phyloP scores from a whole-genome alignment of 2,329 filamentous ascomycete genomes.

The Neurospora crassa region DNA sequence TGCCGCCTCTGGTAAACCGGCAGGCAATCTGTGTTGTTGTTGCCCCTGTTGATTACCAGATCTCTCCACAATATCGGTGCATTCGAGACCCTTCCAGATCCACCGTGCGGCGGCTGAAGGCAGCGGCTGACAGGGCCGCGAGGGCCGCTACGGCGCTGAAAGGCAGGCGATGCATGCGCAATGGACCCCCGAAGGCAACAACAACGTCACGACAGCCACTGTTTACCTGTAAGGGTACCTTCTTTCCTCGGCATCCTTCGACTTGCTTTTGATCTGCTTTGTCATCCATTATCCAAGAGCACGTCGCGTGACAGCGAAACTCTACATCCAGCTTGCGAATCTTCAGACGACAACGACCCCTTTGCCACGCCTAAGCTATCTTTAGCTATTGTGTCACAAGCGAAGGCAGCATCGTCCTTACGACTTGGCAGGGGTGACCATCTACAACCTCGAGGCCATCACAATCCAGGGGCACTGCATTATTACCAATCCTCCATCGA shows the following conservation, averaged over 20 bases:
- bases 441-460: neutral
- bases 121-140: neutral
- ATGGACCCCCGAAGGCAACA: neutral
- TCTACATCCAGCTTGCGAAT: neutral
- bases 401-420: neutral
- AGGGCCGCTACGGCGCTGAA: neutral
- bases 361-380: neutral
- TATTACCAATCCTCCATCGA: neutral
- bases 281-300: neutral
- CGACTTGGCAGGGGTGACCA: neutral
- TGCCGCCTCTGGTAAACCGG: neutral
- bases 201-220: neutral
- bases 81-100: neutral
- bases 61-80: neutral
- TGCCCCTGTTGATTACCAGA: neutral
- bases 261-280: neutral
- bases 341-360: neutral
- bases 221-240: no score
- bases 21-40: neutral
- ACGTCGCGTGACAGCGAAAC: neutral
- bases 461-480: neutral
- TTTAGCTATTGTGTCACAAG: neutral
- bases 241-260: no score
- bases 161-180: neutral
- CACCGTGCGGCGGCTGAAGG: neutral